Conservation (phyloP, 2,329 filamentous ascomycete species). For the Didymella arachidicola region DNA sequence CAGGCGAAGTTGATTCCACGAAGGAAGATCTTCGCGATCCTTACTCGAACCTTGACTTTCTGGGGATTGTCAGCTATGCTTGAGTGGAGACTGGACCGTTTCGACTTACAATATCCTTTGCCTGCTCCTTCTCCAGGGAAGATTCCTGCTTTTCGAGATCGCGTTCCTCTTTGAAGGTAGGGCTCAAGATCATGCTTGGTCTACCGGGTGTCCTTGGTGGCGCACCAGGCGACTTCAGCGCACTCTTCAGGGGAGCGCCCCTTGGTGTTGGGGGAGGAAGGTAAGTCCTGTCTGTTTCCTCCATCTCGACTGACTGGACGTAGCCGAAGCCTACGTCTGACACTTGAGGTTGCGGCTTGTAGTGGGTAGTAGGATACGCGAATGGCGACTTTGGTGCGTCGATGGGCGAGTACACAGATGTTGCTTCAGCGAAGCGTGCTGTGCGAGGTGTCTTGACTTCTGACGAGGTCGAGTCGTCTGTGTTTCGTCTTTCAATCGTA, state of each 20-base stretch:
- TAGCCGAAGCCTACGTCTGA: slow-evolving; percentile 94
- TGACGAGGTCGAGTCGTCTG: slow-evolving; percentile 50
- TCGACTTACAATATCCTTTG: slow-evolving; percentile 80
- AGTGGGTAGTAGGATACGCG: slow-evolving; percentile 64
- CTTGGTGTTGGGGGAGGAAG: slow-evolving; percentile 69
- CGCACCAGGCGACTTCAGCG: slow-evolving; percentile 85
- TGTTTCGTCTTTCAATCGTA: slow-evolving; percentile 53
- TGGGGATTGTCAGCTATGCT: slow-evolving; percentile 57
- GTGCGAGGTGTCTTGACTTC: slow-evolving; percentile 72
- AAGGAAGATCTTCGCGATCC: slow-evolving; percentile 94
- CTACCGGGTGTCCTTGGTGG: slow-evolving; percentile 64
- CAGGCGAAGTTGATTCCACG: slow-evolving; percentile 96
- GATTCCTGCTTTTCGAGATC: slow-evolving; percentile 84
- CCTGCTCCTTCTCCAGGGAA: slow-evolving; percentile 84
- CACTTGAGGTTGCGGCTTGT: slow-evolving; percentile 72
- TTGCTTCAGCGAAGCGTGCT: slow-evolving; percentile 82
- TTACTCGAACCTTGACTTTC: slow-evolving; percentile 92
- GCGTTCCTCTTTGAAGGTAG: slow-evolving; percentile 89
- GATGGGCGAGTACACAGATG: slow-evolving; percentile 78
- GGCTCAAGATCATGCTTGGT: slow-evolving; percentile 81
- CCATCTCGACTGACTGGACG: slow-evolving; percentile 68
- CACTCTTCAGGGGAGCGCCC: slow-evolving; percentile 81
- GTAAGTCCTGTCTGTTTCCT: slow-evolving; percentile 57
- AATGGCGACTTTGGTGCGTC: slow-evolving; percentile 59
- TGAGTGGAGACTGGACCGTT: neutral